A percentile compares a stretch with the other conserved stretches of the same genome.
Conservation (phyloP, 495 filamentous ascomycete species). For the Aspergillus coremiiformis region DNA sequence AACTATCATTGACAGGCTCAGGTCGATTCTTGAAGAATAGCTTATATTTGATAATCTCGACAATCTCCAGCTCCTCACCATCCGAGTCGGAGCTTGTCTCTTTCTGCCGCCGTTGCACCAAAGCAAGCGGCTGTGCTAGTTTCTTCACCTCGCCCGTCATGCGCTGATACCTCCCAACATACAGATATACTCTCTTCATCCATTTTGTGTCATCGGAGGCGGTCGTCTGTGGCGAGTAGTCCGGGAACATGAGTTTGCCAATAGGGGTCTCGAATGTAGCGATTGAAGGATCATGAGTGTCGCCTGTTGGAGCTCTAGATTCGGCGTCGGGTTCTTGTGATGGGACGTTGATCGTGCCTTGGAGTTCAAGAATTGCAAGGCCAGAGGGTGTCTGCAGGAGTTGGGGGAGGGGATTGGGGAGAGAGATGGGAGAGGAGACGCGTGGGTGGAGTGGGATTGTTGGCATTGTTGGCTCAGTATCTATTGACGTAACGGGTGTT, state of each 20-base stretch:
- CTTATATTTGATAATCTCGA: conserved; percentile 85
- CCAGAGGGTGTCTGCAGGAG: conserved; percentile 76
- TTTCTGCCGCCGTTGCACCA: conserved; percentile 52
- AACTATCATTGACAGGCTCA: conserved; percentile 64
- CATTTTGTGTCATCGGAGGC: conserved; percentile 51
- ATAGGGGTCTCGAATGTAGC: conserved; percentile 46
- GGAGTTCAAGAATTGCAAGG: conserved; percentile 78
- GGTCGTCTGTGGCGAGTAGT: conserved; percentile 49
- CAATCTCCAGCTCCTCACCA: conserved; percentile 56
- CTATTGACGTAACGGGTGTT: not conserved
- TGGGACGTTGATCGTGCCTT: conserved; percentile 72
- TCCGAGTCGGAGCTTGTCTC: conserved; percentile 8
- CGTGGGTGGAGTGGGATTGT: conserved; percentile 33
- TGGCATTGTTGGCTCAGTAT: conserved; percentile 28
- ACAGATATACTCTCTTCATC: conserved; percentile 86
- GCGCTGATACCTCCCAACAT: conserved; percentile 82
- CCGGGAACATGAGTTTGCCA: conserved; percentile 73
- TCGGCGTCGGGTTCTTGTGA: conserved; percentile 12
- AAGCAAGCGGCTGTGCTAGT: conserved; percentile 64
- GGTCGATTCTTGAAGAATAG: conserved; percentile 79
- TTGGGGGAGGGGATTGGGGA: conserved; percentile 58
- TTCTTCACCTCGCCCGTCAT: conserved; percentile 88
- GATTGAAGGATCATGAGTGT: conserved; percentile 9
- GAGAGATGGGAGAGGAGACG: conserved; percentile 9
- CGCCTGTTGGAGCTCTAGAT: conserved; percentile 9